phyloP scores from a whole-genome alignment of 805 yeast genomes.

The Monosporozyma solicola region DNA sequence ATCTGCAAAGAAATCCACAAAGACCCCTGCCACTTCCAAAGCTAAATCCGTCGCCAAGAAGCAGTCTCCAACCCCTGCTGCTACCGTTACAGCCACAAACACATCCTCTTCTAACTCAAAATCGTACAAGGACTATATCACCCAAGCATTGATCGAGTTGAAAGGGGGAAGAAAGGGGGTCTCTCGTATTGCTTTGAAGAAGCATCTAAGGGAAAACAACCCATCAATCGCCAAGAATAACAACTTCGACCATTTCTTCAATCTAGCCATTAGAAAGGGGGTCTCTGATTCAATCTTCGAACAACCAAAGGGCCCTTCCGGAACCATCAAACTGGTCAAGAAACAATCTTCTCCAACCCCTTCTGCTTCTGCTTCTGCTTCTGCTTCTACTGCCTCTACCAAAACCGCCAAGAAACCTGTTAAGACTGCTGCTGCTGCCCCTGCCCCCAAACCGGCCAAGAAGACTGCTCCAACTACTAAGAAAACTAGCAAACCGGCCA shows the following conservation, averaged over 20 bases:
- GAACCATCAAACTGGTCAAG: slow-evolving; percentile 57
- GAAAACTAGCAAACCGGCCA: slow-evolving; percentile 19
- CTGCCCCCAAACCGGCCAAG: neutral
- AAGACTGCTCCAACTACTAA: slow-evolving; percentile 7
- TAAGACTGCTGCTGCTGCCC: slow-evolving; percentile 8
- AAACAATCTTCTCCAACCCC: slow-evolving; percentile 8
- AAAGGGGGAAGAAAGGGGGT: slow-evolving; percentile 61
- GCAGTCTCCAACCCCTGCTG: slow-evolving; percentile 5
- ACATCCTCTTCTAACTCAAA: slow-evolving; percentile 8
- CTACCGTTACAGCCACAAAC: neutral
- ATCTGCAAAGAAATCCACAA: slow-evolving; percentile 4
- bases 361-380: neutral
- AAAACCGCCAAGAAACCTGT: slow-evolving; percentile 11
- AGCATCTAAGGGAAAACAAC: slow-evolving; percentile 50
- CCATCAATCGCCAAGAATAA: slow-evolving; percentile 49
- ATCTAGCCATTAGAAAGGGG: slow-evolving; percentile 70
- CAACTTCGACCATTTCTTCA: slow-evolving; percentile 69
- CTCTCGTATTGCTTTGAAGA: slow-evolving; percentile 80
- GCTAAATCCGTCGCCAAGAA: slow-evolving; percentile 4
- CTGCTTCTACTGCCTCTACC: too few species aligned
- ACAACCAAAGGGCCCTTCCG: slow-evolving; percentile 87
- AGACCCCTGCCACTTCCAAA: neutral
- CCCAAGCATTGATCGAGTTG: slow-evolving; percentile 56
- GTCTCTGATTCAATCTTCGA: slow-evolving; percentile 64
- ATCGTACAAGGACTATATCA: slow-evolving; percentile 27